Base-by-base conservation (phyloP, 1,284 basidiomycete species). In the Heterobasidion occidentale region DNA sequence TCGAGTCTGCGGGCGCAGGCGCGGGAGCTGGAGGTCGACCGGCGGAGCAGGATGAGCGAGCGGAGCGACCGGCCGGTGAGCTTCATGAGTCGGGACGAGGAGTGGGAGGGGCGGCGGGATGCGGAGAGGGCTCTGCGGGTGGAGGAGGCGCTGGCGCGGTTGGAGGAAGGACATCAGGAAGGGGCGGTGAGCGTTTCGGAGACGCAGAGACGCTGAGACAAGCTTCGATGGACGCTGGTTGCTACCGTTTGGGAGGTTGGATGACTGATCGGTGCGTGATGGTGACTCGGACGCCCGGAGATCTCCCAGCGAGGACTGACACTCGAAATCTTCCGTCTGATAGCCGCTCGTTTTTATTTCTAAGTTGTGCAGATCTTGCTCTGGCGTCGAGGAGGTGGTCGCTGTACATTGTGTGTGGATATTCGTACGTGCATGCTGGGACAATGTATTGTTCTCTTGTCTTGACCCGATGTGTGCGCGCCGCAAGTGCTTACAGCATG, bases 101-200 rank as follows among this genome's bases (percentile, higher is more conserved):
- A 79, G 54, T 83, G 81, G 79, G 78, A 84, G 59, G 77, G 74
- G 56, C 71, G 77, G 42, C 70, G 75, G 58, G 76, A 83, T 66
- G 79, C 77, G 15, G 76, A 79, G 55, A 69, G 80, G 52, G 80
- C 81, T 7, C 68, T 72, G 56, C 67, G 68, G 50, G 67, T 86
- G 57, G 84, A 84, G 65, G 77, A 81, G 60, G 80, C 82, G 4
- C 68, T 86, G 63, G 70, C 76, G 45, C 73, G 67, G 54, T 62
- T 86, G 66, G 80, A 85, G 57, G 70, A 64, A 2, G 46, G 53
- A 0, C 34, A n/a, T 9, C 51, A 19, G 42, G 49, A 46, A 35
- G 50, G 42, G 51, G 46, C 8, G 9, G 46, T 38, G 12, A 9
- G 46, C 7, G 20, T 19, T 52, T 51, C 33, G 38, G 12, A n/a